Evolutionary conservation across 352 stramenopile genomes (phyloP), one percentile per base, ranked within the genome.

Genomic region (Aphanomyces astaci): DNA sequence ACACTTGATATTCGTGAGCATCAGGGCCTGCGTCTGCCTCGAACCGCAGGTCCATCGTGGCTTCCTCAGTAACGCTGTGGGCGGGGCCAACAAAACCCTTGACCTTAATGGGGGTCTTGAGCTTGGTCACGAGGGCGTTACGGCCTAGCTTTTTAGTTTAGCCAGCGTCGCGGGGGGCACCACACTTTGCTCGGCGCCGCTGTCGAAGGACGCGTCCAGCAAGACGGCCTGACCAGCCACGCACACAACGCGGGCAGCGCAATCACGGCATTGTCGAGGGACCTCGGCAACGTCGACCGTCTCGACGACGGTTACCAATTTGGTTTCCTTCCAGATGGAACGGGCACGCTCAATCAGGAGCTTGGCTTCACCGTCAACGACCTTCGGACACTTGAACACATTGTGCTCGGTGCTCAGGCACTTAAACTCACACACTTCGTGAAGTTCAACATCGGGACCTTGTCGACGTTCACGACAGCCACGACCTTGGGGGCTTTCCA

Each of bases 341-440:
- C 25, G 17, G 7, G 51, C 15, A 3, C 30, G 24, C 17, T 59
- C 51, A 15, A 59, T 59, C 13, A 59, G 51, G 10, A 59, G 30
- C 9, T 33, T 30, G 25, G 51, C 51, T 28, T 59, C 51, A 5
- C 51, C 51, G 11, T 59, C 51, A 3, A 11, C 25, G 9, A 31
- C 51, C 51, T 59, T 59, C 24, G 51, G 51, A 19, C 51, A 59
- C 51, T 59, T 59, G 51, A 55, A 55, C n/a, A 55, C 48, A n/a
- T 55, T 24, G 48, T 55, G 25, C 5, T 55, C 48, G n/a, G 48
- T 24, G n/a, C n/a, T 30, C 7, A 55, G 48, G 48, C n/a, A 30
- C 25, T 55, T 55, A 11, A 59, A 59, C 46, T 54, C 17, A 39
- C 51, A 32, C 24, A 19, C 51, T 59, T 22, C 25, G 51, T 59